Evolutionary conservation across 202 grass and related monocot species (phyloP).

Genomic region (Digitaria exilis): DNA sequence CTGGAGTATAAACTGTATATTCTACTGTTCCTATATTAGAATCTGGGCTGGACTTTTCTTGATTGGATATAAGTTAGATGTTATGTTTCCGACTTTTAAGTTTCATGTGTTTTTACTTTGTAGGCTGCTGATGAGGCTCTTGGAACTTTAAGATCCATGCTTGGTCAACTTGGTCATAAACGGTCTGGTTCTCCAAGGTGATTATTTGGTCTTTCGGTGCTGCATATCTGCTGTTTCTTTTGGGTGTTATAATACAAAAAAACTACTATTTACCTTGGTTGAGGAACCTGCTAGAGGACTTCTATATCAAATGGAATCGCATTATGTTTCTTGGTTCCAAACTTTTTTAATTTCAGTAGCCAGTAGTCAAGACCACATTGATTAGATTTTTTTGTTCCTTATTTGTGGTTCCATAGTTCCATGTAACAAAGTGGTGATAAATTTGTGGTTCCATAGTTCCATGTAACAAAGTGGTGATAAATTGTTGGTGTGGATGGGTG

Average conservation of each 20-base stretch:
- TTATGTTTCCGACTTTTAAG: constrained; percentile 8
- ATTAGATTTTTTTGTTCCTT: constrained; percentile 13
- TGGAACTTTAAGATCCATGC: constrained; percentile 83
- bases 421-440: neutral
- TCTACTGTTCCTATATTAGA: too few species aligned
- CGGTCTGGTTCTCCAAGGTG: constrained; percentile 77
- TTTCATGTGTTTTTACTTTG: constrained; percentile 34
- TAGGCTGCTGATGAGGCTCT: constrained; percentile 93
- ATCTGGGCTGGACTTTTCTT: too few species aligned
- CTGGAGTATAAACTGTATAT: neutral
- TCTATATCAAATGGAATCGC: neutral
- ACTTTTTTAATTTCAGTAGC: neutral
- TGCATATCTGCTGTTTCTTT: neutral
- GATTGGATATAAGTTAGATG: neutral
- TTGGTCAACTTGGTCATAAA: constrained; percentile 75
- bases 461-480: too few species aligned
- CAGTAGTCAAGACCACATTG: neutral
- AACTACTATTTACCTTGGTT: neutral
- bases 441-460: too few species aligned
- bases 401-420: neutral
- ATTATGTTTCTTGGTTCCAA: neutral
- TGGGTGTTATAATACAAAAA: neutral
- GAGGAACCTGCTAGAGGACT: neutral
- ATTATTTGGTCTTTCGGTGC: constrained; percentile 31
- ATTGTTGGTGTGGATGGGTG: too few species aligned